Evolutionary conservation across 495 filamentous ascomycete species (phyloP).

Genomic region (Podospora appendiculata): DNA sequence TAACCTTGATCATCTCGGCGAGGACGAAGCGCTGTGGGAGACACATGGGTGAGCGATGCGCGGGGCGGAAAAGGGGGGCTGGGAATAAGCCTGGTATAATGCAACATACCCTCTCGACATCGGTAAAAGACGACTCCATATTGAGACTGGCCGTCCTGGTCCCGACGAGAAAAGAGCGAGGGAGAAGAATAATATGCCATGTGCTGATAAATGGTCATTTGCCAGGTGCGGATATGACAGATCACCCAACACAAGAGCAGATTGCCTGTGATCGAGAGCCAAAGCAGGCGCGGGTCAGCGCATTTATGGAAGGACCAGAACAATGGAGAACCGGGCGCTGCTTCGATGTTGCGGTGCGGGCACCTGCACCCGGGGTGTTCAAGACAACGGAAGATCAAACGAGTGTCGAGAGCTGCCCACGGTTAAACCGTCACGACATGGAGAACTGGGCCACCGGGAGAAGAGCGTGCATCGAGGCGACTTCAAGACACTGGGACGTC

Average conservation of each 20-base stretch:
- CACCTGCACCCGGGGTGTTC: slow-evolving; percentile 8
- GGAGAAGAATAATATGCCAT: slow-evolving; percentile 16
- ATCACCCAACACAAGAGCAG: slow-evolving; percentile 3
- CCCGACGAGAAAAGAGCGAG: slow-evolving; percentile 23
- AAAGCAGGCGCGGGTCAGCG: background rate
- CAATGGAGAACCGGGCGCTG: too few species aligned
- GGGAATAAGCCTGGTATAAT: background rate
- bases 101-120: slow-evolving; percentile 41
- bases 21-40: slow-evolving; percentile 42
- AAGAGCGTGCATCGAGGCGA: slow-evolving; percentile 16
- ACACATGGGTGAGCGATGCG: slow-evolving; percentile 5
- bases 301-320: too few species aligned
- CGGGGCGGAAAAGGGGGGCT: slow-evolving; percentile 4
- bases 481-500: slow-evolving; percentile 20
- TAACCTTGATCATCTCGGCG: slow-evolving; percentile 47
- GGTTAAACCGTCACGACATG: slow-evolving; percentile 10
- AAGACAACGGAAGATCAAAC: slow-evolving; percentile 11
- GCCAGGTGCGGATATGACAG: slow-evolving; percentile 16
- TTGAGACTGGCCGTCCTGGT: slow-evolving; percentile 17
- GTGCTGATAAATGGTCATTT: slow-evolving; percentile 33
- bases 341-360: background rate
- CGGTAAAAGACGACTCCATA: slow-evolving; percentile 41
- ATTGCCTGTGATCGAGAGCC: slow-evolving; percentile 16
- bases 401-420: slow-evolving; percentile 13
- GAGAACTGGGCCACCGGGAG: slow-evolving; percentile 16